phyloP scores from a whole-genome alignment of 345 rosid species.

The Toxicodendron radicans region DNA sequence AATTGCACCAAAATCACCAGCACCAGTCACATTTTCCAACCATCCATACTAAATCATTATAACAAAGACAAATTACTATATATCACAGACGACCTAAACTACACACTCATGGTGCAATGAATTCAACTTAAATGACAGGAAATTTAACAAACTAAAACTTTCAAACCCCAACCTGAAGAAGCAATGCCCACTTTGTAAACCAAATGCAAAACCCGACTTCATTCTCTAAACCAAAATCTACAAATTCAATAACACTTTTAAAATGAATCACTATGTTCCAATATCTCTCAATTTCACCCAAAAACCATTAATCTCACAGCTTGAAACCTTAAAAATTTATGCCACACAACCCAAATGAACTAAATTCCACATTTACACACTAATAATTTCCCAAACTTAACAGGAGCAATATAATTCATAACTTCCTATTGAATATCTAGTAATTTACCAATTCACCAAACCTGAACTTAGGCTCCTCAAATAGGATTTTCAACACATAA shows the following conservation, averaged over 20 bases:
- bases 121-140: neutral
- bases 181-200: neutral
- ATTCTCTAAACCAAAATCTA: neutral
- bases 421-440: too few species aligned
- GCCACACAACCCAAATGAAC: neutral
- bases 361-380: neutral
- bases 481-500: neutral
- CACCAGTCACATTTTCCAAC: neutral
- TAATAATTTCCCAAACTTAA: neutral
- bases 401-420: neutral
- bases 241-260: neutral
- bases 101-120: neutral
- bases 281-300: slow-evolving; percentile 3
- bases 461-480: neutral
- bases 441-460: too few species aligned
- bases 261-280: neutral
- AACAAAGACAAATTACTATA: neutral
- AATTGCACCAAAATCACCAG: neutral
- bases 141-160: neutral
- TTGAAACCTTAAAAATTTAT: neutral
- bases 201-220: neutral
- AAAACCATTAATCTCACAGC: neutral
- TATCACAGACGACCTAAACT: neutral
- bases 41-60: neutral
- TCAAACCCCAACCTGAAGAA: neutral